Conservation (phyloP, 2,329 filamentous ascomycete species). For the Penicillium polonicum region DNA sequence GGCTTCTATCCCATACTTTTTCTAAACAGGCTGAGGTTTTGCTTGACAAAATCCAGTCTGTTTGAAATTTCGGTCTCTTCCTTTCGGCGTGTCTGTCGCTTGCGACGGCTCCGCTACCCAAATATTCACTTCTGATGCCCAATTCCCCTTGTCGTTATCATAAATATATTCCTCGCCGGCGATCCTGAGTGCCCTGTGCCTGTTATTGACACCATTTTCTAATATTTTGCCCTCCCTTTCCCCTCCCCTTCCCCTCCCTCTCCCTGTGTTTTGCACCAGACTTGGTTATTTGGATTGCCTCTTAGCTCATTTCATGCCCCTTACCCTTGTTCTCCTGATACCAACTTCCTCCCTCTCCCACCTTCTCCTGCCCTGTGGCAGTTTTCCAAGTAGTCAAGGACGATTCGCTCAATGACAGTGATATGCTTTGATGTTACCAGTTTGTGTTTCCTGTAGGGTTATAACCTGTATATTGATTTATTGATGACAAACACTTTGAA, state of each 20-base stretch:
- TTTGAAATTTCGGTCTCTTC: not conserved
- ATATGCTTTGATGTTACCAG: conserved; percentile 5
- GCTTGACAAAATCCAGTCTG: conserved; percentile 1
- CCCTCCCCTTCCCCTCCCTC: not conserved
- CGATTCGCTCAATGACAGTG: conserved; percentile 14
- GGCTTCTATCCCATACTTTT: conserved; percentile 50
- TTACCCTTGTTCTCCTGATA: conserved; percentile 12
- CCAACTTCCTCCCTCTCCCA: conserved; percentile 8
- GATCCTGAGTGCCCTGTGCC: conserved; percentile 16
- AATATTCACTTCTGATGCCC: conserved; percentile 12
- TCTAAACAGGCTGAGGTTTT: conserved; percentile 28
- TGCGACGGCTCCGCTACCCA: conserved; percentile 3
- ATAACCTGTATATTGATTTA: not conserved
- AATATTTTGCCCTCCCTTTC: conserved; percentile 13
- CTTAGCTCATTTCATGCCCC: not conserved
- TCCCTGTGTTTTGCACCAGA: conserved; percentile 4
- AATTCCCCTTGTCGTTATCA: conserved; percentile 27
- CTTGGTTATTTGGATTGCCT: conserved; percentile 1
- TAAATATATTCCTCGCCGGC: conserved; percentile 28
- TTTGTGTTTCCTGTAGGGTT: not conserved
- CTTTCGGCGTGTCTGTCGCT: conserved; percentile 4
- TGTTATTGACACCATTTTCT: conserved; percentile 18
- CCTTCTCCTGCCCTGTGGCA: conserved; percentile 5
- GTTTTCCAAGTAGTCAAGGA: conserved; percentile 15
- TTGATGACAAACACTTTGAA: too few relatives aligned